These are phyloP conservation scores for Aspergillus alliaceus DNA, from an alignment of 2,329 filamentous ascomycete genomes.

Conservation along the genomic window DNA sequence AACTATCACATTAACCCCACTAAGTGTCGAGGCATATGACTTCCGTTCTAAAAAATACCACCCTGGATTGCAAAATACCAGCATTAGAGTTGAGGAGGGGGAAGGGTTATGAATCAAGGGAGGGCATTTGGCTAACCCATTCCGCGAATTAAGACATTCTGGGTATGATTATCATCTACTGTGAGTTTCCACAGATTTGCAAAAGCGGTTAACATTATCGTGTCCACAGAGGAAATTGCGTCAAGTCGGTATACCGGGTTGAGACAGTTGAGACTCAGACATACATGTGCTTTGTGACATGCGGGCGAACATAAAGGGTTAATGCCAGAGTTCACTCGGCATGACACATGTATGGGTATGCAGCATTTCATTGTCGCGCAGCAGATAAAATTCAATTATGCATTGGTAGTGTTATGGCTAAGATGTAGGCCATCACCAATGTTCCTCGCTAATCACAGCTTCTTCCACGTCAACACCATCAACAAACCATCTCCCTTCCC, in stretches of 20 bases:
- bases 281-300: too few relatives aligned
- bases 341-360: not conserved
- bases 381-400: not conserved
- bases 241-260: not conserved
- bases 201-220: not conserved
- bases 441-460: conserved; percentile 33
- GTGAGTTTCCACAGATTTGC: not conserved
- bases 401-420: too few relatives aligned
- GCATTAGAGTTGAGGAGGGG: conserved; percentile 9
- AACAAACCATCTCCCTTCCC: conserved; percentile 46
- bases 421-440: conserved; percentile 28
- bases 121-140: not conserved
- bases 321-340: not conserved
- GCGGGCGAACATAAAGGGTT: not conserved
- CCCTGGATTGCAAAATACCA: not conserved
- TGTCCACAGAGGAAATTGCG: too few relatives aligned
- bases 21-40: not conserved
- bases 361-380: too few relatives aligned
- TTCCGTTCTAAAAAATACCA: not conserved
- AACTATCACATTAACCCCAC: not conserved
- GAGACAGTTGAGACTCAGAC: too few relatives aligned
- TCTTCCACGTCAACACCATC: conserved; percentile 45
- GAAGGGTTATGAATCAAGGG: conserved; percentile 14
- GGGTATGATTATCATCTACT: not conserved
- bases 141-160: conserved; percentile 6